Conservation (phyloP, 202 grass and related monocot genomes). For the Tripidium arundinaceum region DNA sequence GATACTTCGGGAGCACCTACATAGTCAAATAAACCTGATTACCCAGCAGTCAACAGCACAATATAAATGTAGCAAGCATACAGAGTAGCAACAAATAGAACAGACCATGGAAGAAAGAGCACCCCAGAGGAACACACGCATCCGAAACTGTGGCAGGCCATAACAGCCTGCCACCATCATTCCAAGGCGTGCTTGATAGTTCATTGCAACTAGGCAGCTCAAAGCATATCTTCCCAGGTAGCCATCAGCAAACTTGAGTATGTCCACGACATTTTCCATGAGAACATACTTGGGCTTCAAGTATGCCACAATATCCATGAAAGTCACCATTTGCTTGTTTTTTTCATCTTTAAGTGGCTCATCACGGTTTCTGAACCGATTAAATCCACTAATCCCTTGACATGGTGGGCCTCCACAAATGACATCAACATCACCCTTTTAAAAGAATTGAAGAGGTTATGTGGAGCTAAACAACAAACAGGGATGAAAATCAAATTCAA, state of each 20-base stretch:
- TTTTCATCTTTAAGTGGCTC: conserved; percentile 65
- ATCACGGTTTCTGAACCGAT: conserved; percentile 51
- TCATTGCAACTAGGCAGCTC: conserved; percentile 54
- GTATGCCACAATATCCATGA: conserved; percentile 63
- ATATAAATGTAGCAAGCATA: neutral
- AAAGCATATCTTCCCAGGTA: conserved; percentile 63
- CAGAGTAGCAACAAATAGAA: neutral
- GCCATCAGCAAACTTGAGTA: conserved; percentile 59
- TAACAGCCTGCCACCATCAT: conserved; percentile 71
- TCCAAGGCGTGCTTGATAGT: conserved; percentile 62
- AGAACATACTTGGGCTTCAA: conserved; percentile 68
- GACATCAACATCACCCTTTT: conserved; percentile 55
- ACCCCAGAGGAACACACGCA: conserved; percentile 67
- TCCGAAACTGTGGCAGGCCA: conserved; percentile 66
- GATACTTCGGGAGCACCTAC: conserved; percentile 64
- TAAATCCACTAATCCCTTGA: conserved; percentile 75
- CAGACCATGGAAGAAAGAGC: conserved; percentile 53
- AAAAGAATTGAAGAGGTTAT: neutral
- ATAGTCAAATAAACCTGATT: conserved; percentile 7
- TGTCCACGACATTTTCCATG: conserved; percentile 81
- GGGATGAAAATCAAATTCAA: neutral
- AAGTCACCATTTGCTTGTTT: conserved; percentile 64
- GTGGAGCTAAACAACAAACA: neutral
- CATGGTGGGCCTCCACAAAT: conserved; percentile 74
- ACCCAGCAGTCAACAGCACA: neutral